Base-by-base conservation (phyloP, 2,329 filamentous ascomycete genomes). In the Alternaria consortialis region DNA sequence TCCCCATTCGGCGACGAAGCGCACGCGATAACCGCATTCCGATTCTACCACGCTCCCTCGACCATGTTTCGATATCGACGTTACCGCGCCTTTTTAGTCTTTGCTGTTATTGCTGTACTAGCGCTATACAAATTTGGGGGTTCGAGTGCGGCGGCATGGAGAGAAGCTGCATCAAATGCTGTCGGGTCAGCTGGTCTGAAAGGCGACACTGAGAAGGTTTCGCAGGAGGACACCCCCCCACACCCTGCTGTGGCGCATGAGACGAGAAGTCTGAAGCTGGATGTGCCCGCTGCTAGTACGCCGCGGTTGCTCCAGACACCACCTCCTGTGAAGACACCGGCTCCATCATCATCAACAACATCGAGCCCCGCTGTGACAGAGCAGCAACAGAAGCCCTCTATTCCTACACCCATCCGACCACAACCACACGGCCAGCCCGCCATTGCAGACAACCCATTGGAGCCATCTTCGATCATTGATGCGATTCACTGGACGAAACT, bases 401-500 rank as follows among this genome's bases (percentile, higher is more conserved):
- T 71, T 6, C 66, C 69, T 7, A 58, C 63, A n/a, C 69, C 56
- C 12, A 55, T 59, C 8, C 58, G 43, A 17, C 60, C 61, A 8
- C 65, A 62, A n/a, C 66, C 64, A 13, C 60, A 61, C 23, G 62
- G 42, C 61, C 52, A 64, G 9, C 62, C 64, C 20, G 63, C 64
- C 8, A 60, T 65, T 13, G 47, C 47, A 7, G 55, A 77, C 34
- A 74, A 78, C 31, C 69, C 69, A 2, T 40, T 64, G 9, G 50
- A 66, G 5, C 52, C 63, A 25, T 58, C 67, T 37, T 56, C 68
- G 44, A 71, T 63, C 57, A 62, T 71, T 20, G 61, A 65, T 47
- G 56, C 76, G 9, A 78, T 88, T 31, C 90, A 93, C 71, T 98
- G 94, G 94, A 81, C 81, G 57, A 92, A 90, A 76, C 84, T 87